phyloP scores from a whole-genome alignment of 2,329 filamentous ascomycete genomes.

The Colletotrichum sojae region DNA sequence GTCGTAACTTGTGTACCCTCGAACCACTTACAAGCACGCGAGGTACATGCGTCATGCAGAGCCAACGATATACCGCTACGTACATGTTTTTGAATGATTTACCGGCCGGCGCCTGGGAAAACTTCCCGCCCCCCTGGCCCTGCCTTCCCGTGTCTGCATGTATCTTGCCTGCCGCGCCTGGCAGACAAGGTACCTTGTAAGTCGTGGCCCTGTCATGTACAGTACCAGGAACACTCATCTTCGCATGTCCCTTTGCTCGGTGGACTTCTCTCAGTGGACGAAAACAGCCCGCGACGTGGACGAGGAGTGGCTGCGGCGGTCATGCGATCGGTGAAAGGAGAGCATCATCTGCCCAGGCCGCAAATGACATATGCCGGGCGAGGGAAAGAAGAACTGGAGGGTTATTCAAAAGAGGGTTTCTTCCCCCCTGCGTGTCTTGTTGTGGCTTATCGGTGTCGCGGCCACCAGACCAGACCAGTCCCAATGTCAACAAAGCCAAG shows the following conservation, averaged over 20 bases:
- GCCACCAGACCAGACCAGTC: too few relatives aligned
- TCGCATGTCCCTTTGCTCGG: too few relatives aligned
- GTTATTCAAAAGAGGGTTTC: not conserved
- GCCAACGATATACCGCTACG: not conserved
- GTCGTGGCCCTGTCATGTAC: too few relatives aligned
- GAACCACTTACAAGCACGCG: not conserved
- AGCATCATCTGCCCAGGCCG: constrained; percentile 23
- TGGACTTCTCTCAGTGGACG: constrained; percentile 27
- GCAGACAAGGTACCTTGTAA: not conserved
- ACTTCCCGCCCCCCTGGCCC: not conserved
- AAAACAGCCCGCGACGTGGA: constrained; percentile 39
- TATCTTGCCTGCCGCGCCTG: not conserved
- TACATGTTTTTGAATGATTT: too few relatives aligned
- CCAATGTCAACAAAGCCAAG: constrained; percentile 1
- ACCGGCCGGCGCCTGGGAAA: not conserved
- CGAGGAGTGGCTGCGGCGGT: constrained; percentile 34
- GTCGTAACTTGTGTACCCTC: not conserved
- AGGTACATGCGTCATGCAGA: not conserved
- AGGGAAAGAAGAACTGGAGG: not conserved
- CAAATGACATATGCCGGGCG: constrained; percentile 35
- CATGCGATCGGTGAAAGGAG: constrained; percentile 20
- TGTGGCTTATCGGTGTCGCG: constrained; percentile 5
- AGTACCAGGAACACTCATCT: not conserved
- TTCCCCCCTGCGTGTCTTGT: not conserved
- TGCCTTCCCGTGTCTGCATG: not conserved